A percentile compares a stretch with the other conserved stretches of the same genome.
These are phyloP conservation scores for Anethum foeniculum DNA, from an alignment of 140 eudicot species.

Conservation along the genomic window DNA sequence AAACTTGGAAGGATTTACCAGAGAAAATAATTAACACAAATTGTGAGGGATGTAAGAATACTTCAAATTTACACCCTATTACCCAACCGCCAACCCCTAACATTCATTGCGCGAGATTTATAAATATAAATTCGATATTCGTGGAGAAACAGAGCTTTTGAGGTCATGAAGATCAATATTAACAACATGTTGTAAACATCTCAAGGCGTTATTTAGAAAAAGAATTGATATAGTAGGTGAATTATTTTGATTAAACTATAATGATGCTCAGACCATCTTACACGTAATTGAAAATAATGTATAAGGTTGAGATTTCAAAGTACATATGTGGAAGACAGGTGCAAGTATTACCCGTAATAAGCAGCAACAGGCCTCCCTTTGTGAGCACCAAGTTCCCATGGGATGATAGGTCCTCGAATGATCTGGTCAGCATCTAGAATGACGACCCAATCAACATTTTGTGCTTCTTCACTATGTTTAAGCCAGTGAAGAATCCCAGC, in stretches of 20 bases:
- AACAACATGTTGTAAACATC: not conserved
- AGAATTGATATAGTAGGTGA: not conserved
- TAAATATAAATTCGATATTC: not conserved
- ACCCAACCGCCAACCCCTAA: not conserved
- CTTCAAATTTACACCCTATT: not conserved
- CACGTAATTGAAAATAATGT: not conserved
- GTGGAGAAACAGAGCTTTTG: not conserved
- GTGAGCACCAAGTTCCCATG: constrained; percentile 94
- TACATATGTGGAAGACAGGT: not conserved
- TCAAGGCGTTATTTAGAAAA: not conserved
- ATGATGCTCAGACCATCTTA: not conserved
- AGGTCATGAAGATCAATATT: not conserved
- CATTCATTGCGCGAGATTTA: not conserved
- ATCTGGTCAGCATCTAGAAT: constrained; percentile 91
- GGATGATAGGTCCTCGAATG: constrained; percentile 86
- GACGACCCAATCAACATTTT: constrained; percentile 98
- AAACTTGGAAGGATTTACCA: not conserved
- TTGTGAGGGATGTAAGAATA: not conserved
- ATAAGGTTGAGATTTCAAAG: not conserved
- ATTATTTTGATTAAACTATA: too few relatives aligned
- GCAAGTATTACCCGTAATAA: constrained; percentile 66
- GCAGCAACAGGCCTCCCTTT: constrained; percentile 96
- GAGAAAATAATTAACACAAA: not conserved
- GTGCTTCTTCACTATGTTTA: constrained; percentile 70
- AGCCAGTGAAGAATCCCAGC: constrained; percentile 96